These are phyloP conservation scores for Oehlia diaphana DNA, from an alignment of 192 early-diverging fungal species.

Conservation along the genomic window DNA sequence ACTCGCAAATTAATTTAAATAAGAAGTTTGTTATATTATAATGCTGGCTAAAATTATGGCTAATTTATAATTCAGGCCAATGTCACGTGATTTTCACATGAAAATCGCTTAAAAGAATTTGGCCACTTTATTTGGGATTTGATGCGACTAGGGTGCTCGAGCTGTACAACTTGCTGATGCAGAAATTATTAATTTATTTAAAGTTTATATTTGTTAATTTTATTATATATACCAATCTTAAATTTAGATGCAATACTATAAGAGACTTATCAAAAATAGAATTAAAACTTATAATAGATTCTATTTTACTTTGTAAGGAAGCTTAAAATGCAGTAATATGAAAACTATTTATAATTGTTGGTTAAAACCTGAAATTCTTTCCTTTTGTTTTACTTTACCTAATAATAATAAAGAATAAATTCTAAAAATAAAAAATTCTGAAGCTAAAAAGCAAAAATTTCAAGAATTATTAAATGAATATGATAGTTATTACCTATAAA, in stretches of 20 bases:
- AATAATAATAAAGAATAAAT: background rate
- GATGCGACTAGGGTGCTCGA: too few species aligned
- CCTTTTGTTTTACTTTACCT: background rate
- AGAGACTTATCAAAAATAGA: background rate
- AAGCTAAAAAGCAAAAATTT: background rate
- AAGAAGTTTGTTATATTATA: too few species aligned
- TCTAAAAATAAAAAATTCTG: too few species aligned
- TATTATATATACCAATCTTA: too few species aligned
- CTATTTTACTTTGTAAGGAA: background rate
- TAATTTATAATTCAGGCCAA: too few species aligned
- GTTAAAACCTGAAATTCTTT: background rate
- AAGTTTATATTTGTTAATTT: background rate
- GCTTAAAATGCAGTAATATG: background rate
- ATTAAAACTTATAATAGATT: background rate
- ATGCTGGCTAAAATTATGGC: too few species aligned
- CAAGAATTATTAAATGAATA: background rate
- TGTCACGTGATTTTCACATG: too few species aligned
- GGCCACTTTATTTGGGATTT: too few species aligned
- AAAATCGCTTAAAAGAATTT: too few species aligned
- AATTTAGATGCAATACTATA: background rate
- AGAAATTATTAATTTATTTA: conserved; percentile 5
- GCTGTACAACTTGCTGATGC: background rate
- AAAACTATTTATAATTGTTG: conserved; percentile 2
- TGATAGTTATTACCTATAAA: too few species aligned
- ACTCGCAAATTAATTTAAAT: too few species aligned